phyloP scores from a whole-genome alignment of 768 basidiomycete genomes.

The Leucocoprinus sp. region DNA sequence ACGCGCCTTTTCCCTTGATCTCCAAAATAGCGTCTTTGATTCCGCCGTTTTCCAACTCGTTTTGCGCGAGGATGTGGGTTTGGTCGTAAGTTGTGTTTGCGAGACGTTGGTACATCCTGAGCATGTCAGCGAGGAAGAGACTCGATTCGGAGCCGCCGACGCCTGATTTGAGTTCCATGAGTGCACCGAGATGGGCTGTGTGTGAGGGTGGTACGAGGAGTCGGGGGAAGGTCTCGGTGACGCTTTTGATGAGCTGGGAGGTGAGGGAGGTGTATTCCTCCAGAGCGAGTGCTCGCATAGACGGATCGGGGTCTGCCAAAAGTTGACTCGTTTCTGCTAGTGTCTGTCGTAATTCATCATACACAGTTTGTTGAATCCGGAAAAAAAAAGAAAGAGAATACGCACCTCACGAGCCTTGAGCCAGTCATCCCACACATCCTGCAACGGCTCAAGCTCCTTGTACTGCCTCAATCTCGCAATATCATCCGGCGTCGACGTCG shows the following conservation, averaged over 20 bases:
- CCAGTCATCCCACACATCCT: constrained; percentile 64
- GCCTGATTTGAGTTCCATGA: constrained; percentile 88
- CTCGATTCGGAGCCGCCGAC: constrained; percentile 88
- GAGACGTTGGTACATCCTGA: constrained; percentile 75
- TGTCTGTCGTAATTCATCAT: constrained; percentile 41
- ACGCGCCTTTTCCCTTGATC: constrained; percentile 68
- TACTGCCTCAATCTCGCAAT: constrained; percentile 50
- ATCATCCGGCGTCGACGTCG: constrained; percentile 48
- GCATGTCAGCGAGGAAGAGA: constrained; percentile 69
- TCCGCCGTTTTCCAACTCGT: constrained; percentile 53
- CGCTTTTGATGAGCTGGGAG: constrained; percentile 23
- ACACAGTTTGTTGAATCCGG: background rate
- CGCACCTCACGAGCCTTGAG: constrained; percentile 46
- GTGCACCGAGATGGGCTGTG: constrained; percentile 60
- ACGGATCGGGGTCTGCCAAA: constrained; percentile 64
- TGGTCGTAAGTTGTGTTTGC: constrained; percentile 54
- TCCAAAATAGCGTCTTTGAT: constrained; percentile 75
- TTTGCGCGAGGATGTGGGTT: constrained; percentile 48
- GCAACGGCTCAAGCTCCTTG: constrained; percentile 63
- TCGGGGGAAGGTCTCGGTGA: constrained; percentile 48
- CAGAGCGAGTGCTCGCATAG: constrained; percentile 64
- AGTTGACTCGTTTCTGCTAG: constrained; percentile 54
- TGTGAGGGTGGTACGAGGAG: constrained; percentile 67
- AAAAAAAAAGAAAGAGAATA: constrained; percentile 7
- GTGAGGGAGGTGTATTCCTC: constrained; percentile 54